phyloP scores from a whole-genome alignment of 2,329 filamentous ascomycete species.

The Venturia oleaginea region DNA sequence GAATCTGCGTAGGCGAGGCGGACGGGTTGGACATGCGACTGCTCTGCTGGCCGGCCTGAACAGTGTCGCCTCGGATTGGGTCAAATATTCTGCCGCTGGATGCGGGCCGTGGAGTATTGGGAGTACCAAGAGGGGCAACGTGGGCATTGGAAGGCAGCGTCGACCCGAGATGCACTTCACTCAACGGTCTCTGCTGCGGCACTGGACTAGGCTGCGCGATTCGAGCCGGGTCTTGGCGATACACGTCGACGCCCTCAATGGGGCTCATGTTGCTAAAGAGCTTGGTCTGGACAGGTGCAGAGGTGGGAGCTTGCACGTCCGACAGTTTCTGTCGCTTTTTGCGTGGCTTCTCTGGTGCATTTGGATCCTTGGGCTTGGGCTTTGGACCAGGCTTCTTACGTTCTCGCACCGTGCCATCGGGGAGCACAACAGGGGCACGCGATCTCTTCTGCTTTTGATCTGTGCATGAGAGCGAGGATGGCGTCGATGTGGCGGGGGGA shows the following conservation, averaged over 20 bases:
- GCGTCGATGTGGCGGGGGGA: conserved; percentile 22
- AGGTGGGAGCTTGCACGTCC: conserved; percentile 6
- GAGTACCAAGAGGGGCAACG: conserved; percentile 4
- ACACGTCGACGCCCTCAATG: conserved; percentile 13
- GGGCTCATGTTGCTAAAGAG: conserved; percentile 10
- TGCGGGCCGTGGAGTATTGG: conserved; percentile 33
- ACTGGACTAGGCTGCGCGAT: conserved; percentile 28
- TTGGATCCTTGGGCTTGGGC: conserved; percentile 42
- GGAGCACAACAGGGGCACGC: conserved; percentile 34
- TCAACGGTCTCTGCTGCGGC: conserved; percentile 14
- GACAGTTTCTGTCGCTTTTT: conserved; percentile 9
- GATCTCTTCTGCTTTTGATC: conserved; percentile 37
- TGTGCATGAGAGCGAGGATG: conserved; percentile 21
- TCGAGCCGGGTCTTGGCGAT: conserved; percentile 11
- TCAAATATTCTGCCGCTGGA: conserved; percentile 81
- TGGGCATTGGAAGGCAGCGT: conserved; percentile 8
- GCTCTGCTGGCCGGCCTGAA: conserved; percentile 35
- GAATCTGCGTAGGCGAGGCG: conserved; percentile 84
- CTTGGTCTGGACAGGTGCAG: conserved; percentile 13
- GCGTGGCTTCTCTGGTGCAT: conserved; percentile 15
- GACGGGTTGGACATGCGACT: conserved; percentile 23
- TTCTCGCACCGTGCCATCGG: conserved; percentile 43
- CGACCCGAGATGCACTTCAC: conserved; percentile 18
- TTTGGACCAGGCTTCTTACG: conserved; percentile 58
- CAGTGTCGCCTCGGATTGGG: conserved; percentile 62